A percentile compares a stretch with the other conserved stretches of the same genome.
These are phyloP conservation scores for Hyaloraphidium curvatum DNA, from an alignment of 192 early-diverging fungal genomes.

Conservation along the genomic window DNA sequence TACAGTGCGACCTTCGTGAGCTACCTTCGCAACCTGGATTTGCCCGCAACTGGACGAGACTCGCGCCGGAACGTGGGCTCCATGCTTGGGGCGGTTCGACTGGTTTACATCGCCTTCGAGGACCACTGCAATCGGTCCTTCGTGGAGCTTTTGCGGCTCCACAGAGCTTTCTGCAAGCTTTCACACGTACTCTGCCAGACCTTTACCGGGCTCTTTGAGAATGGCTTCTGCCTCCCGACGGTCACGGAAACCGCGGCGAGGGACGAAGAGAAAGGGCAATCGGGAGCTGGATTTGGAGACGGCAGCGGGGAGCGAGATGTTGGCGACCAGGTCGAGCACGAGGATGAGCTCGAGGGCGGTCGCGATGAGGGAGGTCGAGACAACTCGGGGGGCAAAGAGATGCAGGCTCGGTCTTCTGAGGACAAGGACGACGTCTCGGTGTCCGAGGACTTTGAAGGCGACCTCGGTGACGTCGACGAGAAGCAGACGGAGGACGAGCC, in stretches of 20 bases:
- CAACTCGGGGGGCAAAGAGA: conserved; percentile 25
- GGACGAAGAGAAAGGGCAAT: conserved; percentile 30
- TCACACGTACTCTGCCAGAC: conserved; percentile 47
- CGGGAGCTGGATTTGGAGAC: conserved; percentile 53
- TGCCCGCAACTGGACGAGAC: too few relatives aligned
- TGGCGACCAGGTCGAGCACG: conserved; percentile 90
- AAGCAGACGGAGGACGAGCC: not conserved
- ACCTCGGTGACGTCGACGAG: not conserved
- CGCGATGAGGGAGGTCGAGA: conserved; percentile 36
- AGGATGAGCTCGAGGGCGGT: conserved; percentile 84
- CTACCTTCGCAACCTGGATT: too few relatives aligned
- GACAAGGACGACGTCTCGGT: conserved; percentile 90
- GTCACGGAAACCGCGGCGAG: conserved; percentile 36
- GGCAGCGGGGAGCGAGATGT: conserved; percentile 91
- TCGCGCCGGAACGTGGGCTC: too few relatives aligned
- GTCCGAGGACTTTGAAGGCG: conserved; percentile 80
- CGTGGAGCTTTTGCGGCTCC: too few relatives aligned
- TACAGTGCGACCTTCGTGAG: too few relatives aligned
- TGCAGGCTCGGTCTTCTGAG: conserved; percentile 33
- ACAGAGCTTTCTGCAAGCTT: conserved; percentile 53
- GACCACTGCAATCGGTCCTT: too few relatives aligned
- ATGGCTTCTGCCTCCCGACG: conserved; percentile 77
- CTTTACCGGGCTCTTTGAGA: conserved; percentile 46
- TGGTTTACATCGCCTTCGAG: too few relatives aligned
- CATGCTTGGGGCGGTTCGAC: too few relatives aligned